phyloP scores from a whole-genome alignment of 2,329 filamentous ascomycete species.

The Xylariales sp. region DNA sequence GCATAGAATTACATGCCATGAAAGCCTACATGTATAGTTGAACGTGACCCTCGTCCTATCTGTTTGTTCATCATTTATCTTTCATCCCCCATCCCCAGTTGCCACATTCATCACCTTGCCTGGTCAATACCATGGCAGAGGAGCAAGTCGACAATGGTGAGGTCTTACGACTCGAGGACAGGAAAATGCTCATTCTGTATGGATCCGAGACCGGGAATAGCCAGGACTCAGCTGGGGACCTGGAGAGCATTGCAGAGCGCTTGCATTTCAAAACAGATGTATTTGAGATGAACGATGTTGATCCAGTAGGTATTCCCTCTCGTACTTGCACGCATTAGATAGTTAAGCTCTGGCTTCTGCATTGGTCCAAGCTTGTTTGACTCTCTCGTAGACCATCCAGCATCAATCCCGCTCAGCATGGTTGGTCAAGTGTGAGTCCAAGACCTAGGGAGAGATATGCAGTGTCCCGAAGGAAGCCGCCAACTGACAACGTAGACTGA shows the following conservation, averaged over 20 bases:
- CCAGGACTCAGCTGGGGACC: slow-evolving; percentile 83
- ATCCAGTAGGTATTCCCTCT: slow-evolving; percentile 55
- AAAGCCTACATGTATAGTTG: background rate
- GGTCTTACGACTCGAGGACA: slow-evolving; percentile 22
- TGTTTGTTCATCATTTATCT: too few relatives aligned
- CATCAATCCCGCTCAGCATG: too few relatives aligned
- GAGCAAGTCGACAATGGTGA: background rate
- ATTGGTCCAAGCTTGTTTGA: too few relatives aligned
- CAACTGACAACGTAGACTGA: too few relatives aligned
- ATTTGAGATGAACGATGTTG: slow-evolving; percentile 70
- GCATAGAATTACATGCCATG: background rate
- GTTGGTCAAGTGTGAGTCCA: too few relatives aligned
- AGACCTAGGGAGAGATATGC: too few relatives aligned
- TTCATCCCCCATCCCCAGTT: too few relatives aligned
- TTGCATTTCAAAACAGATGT: slow-evolving; percentile 74
- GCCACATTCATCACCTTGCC: too few relatives aligned
- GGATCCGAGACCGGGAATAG: slow-evolving; percentile 94
- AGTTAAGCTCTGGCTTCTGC: too few relatives aligned
- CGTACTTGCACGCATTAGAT: too few relatives aligned
- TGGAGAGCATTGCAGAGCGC: slow-evolving; percentile 69
- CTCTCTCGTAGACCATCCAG: too few relatives aligned
- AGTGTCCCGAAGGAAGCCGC: too few relatives aligned
- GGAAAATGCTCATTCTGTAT: slow-evolving; percentile 69
- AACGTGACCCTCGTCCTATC: background rate
- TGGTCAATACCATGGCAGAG: slow-evolving; percentile 1